phyloP scores from a whole-genome alignment of 768 basidiomycete species.

The Grammothele lineata region DNA sequence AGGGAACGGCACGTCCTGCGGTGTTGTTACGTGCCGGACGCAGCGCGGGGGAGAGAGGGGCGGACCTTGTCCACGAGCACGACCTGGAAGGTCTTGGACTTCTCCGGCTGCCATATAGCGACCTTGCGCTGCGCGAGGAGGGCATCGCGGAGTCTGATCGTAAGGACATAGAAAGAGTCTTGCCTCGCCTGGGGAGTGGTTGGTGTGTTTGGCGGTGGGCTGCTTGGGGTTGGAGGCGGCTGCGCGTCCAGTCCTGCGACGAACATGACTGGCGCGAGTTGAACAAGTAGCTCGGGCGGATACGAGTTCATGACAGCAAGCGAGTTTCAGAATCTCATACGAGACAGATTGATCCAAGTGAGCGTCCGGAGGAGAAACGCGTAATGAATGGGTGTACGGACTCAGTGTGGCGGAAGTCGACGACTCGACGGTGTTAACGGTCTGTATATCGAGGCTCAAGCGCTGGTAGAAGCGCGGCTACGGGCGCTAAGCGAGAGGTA shows the following conservation, averaged over 20 bases:
- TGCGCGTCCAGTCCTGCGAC: constrained; percentile 72
- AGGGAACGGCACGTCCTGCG: constrained; percentile 72
- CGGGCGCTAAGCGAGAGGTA: too few species aligned
- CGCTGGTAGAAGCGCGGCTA: too few species aligned
- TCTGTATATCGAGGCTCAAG: too few species aligned
- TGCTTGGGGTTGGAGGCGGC: constrained; percentile 12
- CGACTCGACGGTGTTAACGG: too few species aligned
- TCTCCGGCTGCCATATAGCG: constrained; percentile 71
- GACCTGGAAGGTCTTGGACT: constrained; percentile 72
- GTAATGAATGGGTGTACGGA: too few species aligned
- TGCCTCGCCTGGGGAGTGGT: constrained; percentile 28
- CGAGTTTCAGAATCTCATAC: too few species aligned
- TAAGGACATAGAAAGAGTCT: constrained; percentile 61
- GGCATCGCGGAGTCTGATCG: constrained; percentile 61
- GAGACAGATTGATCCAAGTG: too few species aligned
- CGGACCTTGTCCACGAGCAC: constrained; percentile 77
- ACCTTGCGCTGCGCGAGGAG: constrained; percentile 60
- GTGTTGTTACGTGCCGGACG: constrained; percentile 11
- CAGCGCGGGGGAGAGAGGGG: neutral
- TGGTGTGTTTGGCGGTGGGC: constrained; percentile 19
- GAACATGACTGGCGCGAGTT: constrained; percentile 91
- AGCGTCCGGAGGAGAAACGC: too few species aligned
- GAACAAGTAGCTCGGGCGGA: constrained; percentile 83
- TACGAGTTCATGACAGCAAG: constrained; percentile 98
- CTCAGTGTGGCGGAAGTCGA: too few species aligned